phyloP scores from a whole-genome alignment of 768 basidiomycete species.

The Mycena chlorophos region DNA sequence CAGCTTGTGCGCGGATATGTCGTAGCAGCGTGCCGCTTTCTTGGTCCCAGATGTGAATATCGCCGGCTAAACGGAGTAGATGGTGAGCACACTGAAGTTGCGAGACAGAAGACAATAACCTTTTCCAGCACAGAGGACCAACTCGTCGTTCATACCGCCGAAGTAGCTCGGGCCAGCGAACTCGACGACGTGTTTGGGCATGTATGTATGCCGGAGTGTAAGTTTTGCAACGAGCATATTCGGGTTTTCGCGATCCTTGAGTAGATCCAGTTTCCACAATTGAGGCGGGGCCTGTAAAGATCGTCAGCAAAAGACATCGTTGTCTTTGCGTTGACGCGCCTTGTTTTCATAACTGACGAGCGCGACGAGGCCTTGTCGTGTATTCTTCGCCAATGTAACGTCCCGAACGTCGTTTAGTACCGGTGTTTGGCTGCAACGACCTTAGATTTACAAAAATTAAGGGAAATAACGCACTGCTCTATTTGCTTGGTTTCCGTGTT shows the following conservation, averaged over 20 bases:
- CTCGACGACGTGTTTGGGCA: conserved; percentile 66
- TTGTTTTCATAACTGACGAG: conserved; percentile 75
- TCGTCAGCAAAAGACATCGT: background rate
- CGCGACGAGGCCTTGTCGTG: conserved; percentile 52
- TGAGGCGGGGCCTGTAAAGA: conserved; percentile 66
- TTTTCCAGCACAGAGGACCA: conserved; percentile 79
- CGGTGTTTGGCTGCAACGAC: conserved; percentile 57
- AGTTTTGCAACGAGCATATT: conserved; percentile 36
- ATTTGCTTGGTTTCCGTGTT: conserved; percentile 64
- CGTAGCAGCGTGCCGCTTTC: conserved; percentile 75
- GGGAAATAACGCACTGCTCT: conserved; percentile 57
- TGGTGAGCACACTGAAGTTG: background rate
- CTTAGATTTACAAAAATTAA: too few relatives aligned
- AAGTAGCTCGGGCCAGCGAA: conserved; percentile 84
- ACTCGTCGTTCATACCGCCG: conserved; percentile 75
- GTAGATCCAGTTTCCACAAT: conserved; percentile 68
- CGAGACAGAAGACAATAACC: conserved; percentile 38
- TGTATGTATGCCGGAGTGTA: conserved; percentile 62
- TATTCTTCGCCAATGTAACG: conserved; percentile 59
- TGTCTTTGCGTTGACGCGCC: conserved; percentile 34
- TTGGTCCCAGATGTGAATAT: conserved; percentile 85
- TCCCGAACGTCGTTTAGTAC: conserved; percentile 73
- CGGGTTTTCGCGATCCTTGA: conserved; percentile 52
- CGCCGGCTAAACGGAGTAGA: conserved; percentile 52
- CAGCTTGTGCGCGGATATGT: conserved; percentile 61